Evolutionary conservation across 148 eudicot genomes (phyloP).

Genomic region (Persicaria tinctoria): DNA sequence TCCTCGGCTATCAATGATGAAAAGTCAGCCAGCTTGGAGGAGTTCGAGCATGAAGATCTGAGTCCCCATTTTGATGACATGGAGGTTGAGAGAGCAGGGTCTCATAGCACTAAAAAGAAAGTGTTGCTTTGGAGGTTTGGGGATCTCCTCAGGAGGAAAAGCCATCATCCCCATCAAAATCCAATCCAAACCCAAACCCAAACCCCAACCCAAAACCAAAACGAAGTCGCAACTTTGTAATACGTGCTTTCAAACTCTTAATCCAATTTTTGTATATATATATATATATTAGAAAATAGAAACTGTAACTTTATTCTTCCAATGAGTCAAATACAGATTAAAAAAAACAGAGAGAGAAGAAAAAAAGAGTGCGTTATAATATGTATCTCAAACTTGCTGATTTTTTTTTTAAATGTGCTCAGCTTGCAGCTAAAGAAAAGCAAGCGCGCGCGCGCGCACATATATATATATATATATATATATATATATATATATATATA

Average conservation of each 20-base stretch:
- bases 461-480: no score
- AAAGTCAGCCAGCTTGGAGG: slow-evolving; percentile 25
- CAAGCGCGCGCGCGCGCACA: no score
- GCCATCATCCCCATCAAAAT: not conserved
- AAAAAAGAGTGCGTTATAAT: no score
- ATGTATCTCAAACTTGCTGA: no score
- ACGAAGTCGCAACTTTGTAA: slow-evolving; percentile 19
- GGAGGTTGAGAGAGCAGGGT: slow-evolving; percentile 24
- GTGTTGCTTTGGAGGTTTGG: slow-evolving; percentile 48
- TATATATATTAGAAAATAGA: no score
- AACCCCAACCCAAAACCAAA: not conserved
- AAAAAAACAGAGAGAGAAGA: no score
- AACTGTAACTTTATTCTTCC: no score
- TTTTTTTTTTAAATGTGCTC: no score
- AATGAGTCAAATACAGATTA: no score
- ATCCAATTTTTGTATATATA: not conserved
- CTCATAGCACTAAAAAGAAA: slow-evolving; percentile 30
- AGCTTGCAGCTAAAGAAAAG: no score
- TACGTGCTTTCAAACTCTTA: not conserved
- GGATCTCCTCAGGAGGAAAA: slow-evolving; percentile 40
- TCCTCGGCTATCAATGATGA: slow-evolving; percentile 19
- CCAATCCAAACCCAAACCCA: not conserved
- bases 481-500: no score
- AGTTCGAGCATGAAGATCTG: slow-evolving; percentile 25
- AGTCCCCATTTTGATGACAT: slow-evolving; percentile 31